These are phyloP conservation scores for Phaeotremella fagi DNA, from an alignment of 768 basidiomycete species.

Conservation along the genomic window DNA sequence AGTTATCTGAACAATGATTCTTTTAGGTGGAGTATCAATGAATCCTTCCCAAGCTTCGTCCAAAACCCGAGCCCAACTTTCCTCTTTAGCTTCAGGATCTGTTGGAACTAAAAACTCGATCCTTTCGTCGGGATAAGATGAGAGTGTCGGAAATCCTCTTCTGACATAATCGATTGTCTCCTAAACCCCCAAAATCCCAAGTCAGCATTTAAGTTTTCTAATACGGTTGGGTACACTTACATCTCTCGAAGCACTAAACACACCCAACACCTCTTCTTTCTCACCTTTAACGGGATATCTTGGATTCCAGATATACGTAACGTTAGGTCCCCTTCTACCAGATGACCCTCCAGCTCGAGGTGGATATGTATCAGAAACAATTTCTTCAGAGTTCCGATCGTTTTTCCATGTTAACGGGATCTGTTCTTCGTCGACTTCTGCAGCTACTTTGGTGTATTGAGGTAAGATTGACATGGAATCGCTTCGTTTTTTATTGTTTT, in stretches of 20 bases:
- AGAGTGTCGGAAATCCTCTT: slow-evolving; percentile 13
- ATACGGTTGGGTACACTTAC: slow-evolving; percentile 10
- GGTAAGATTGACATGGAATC: background rate
- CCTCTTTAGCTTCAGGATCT: background rate
- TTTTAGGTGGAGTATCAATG: slow-evolving; percentile 10
- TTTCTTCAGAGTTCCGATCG: background rate
- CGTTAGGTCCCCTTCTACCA: background rate
- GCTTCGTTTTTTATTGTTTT: too few relatives aligned
- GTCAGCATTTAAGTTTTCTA: background rate
- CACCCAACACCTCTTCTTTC: slow-evolving; percentile 24
- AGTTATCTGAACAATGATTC: slow-evolving; percentile 5
- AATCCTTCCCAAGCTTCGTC: slow-evolving; percentile 32
- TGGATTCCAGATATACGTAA: slow-evolving; percentile 29
- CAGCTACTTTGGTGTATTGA: background rate
- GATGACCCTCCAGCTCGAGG: slow-evolving; percentile 3
- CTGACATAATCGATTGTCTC: slow-evolving; percentile 25
- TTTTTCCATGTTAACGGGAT: background rate
- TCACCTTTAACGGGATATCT: slow-evolving; percentile 21
- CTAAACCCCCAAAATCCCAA: background rate
- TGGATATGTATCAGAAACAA: slow-evolving; percentile 7
- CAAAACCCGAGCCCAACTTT: slow-evolving; percentile 20
- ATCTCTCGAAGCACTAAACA: slow-evolving; percentile 16
- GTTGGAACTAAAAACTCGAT: slow-evolving; percentile 22
- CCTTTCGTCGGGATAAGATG: slow-evolving; percentile 14
- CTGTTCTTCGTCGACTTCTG: background rate